These are phyloP conservation scores for Bryopsis sp. DNA, from an alignment of 139 green algal genomes.

Conservation along the genomic window DNA sequence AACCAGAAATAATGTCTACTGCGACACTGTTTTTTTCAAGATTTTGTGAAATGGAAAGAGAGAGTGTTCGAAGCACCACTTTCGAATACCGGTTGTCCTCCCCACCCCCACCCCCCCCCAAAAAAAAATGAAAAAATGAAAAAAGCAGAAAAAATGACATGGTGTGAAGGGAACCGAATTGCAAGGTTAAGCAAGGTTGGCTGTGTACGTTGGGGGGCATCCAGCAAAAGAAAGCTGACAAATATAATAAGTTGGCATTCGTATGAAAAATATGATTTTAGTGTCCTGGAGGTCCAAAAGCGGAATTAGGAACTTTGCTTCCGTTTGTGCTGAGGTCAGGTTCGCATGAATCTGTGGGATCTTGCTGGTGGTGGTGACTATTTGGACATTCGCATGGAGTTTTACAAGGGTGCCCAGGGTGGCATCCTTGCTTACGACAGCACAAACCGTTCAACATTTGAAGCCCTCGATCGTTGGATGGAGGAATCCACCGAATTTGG, in stretches of 20 bases:
- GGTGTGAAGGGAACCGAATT: no score
- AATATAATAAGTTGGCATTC: no score
- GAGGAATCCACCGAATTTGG: slow-evolving; percentile 31
- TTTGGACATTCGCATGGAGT: slow-evolving; percentile 50
- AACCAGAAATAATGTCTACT: background rate
- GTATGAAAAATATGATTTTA: no score
- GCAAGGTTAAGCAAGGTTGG: no score
- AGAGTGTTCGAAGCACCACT: background rate
- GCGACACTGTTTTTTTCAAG: background rate
- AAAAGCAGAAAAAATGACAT: no score
- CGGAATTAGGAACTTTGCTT: background rate
- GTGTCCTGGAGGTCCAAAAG: background rate
- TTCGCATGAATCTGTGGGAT: slow-evolving; percentile 58
- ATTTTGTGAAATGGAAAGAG: background rate
- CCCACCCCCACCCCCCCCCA: no score
- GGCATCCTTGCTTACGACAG: slow-evolving; percentile 27
- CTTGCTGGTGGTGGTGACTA: slow-evolving; percentile 45
- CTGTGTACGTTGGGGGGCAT: no score
- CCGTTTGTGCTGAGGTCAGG: no score
- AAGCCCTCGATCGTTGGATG: slow-evolving; percentile 39
- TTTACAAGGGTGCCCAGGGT: slow-evolving; percentile 51
- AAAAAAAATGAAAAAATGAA: no score
- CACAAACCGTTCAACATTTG: slow-evolving; percentile 35
- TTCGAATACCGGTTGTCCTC: background rate
- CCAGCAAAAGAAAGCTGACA: no score